phyloP scores from a whole-genome alignment of 805 yeast species.

The Grigorovia yakushimaensis region DNA sequence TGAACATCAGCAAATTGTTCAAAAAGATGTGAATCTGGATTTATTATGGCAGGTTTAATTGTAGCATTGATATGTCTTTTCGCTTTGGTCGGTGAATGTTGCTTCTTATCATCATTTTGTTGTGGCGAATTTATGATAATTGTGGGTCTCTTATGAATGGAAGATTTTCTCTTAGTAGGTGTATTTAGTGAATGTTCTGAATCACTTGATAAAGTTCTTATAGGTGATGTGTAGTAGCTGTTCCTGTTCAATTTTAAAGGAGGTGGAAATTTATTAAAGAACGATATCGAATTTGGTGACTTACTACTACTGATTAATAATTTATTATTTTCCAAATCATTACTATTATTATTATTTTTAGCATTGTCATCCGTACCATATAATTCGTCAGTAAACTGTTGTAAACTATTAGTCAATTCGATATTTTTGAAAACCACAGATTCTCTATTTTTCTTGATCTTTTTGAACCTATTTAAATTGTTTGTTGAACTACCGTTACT shows the following conservation, averaged over 20 bases:
- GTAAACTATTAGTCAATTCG: slow-evolving; percentile 25
- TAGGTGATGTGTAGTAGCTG: neutral
- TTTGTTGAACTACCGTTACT: neutral
- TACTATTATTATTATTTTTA: neutral
- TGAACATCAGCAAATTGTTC: slow-evolving; percentile 52
- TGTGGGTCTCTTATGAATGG: neutral
- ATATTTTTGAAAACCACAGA: slow-evolving; percentile 22
- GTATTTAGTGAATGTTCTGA: slow-evolving; percentile 10
- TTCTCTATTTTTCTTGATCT: slow-evolving; percentile 22
- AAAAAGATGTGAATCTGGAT: slow-evolving; percentile 33
- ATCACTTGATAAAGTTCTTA: slow-evolving; percentile 1
- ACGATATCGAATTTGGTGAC: slow-evolving; percentile 5
- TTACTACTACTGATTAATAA: slow-evolving; percentile 1
- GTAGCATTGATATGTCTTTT: slow-evolving; percentile 19
- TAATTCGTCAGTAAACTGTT: slow-evolving; percentile 29
- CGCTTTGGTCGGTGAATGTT: neutral
- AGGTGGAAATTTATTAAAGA: slow-evolving; percentile 6
- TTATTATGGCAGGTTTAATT: slow-evolving; percentile 5
- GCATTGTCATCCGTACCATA: slow-evolving; percentile 18
- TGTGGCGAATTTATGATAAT: neutral
- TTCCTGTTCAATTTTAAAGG: slow-evolving; percentile 1
- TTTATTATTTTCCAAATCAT: neutral
- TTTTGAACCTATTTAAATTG: slow-evolving; percentile 13
- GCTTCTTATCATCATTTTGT: neutral
- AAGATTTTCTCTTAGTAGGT: slow-evolving; percentile 17